Evolutionary conservation across 148 eudicot genomes (phyloP), one percentile per base, ranked within the genome.

Genomic region (Polygonum maritimum): DNA sequence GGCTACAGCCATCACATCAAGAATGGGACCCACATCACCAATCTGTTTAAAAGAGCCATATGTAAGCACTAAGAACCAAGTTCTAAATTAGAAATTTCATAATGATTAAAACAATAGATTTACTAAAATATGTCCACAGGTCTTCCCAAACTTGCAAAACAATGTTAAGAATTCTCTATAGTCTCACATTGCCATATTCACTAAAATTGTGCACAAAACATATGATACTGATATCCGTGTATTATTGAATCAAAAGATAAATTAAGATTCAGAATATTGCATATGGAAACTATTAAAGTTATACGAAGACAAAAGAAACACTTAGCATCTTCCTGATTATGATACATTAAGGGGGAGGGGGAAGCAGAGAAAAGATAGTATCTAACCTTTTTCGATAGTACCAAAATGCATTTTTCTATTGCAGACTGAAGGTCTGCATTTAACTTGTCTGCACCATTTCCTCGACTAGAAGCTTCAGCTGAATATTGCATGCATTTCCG

Each of bases 1-100:
- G 80, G 81, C 89, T 82, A 83, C 88, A 21, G 93, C 93, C 93
- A 92, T 90, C 93, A 86, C 74, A 82, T 92, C 98, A 78, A 92
- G 90, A 79, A 92, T 84, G 60, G 96, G 93, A 45, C 98, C 98
- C 12, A 79, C 79, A 83, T 92, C 96, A 16, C 92, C 98, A 85
- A 90, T 87, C 98, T 92, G 85, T 75, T 38, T 57, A 74, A n/a
- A n/a, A 73, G 73, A 39, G 49, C 16, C 48, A 10, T 21, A 48
- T 58, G 81, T 74, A 70, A 67, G 44, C 15, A 36, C 44, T 67
- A 38, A 41, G 21, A 67, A 67, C 36, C 44, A 67, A 67, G 3
- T 35, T 67, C 21, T 60, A 33, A 35, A 67, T 4, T 35, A 67
- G 44, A 67, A 67, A 21, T 33, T 67, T 14, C 5, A 12, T 35